Conservation (phyloP, 495 filamentous ascomycete species). For the Apodospora peruviana region DNA sequence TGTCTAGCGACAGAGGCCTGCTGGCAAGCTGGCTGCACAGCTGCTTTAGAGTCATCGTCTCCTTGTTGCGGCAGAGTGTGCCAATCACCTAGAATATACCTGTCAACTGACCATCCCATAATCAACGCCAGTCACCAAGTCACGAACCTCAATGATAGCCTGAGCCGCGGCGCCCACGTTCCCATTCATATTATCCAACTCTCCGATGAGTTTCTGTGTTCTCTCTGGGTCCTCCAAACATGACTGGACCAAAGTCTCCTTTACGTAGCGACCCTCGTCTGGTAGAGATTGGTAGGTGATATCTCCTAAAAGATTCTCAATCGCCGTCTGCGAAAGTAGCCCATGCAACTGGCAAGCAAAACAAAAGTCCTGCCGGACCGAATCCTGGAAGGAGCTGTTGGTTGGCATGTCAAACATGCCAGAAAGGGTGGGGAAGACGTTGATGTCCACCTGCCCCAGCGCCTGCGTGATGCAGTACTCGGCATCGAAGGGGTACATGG, state of each 20-base stretch:
- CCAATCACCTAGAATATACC: slow-evolving; percentile 56
- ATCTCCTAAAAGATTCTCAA: slow-evolving; percentile 77
- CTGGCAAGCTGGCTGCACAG: slow-evolving; percentile 76
- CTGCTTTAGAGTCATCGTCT: slow-evolving; percentile 84
- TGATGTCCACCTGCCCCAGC: slow-evolving; percentile 66
- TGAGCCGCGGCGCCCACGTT: slow-evolving; percentile 86
- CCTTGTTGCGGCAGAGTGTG: slow-evolving; percentile 71
- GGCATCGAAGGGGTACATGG: slow-evolving; percentile 59
- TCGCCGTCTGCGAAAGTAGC: slow-evolving; percentile 69
- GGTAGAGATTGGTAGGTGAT: slow-evolving; percentile 79
- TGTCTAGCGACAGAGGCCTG: slow-evolving; percentile 74
- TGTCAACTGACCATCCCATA: not conserved
- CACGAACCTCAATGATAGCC: slow-evolving; percentile 68
- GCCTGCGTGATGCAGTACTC: slow-evolving; percentile 79
- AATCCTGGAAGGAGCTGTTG: slow-evolving; percentile 68
- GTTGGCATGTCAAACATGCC: slow-evolving; percentile 71
- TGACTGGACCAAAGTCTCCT: slow-evolving; percentile 68
- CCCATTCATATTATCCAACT: slow-evolving; percentile 89
- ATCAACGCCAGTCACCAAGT: not conserved
- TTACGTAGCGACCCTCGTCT: slow-evolving; percentile 64
- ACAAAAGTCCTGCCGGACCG: slow-evolving; percentile 85
- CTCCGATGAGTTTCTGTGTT: slow-evolving; percentile 65
- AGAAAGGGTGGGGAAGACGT: slow-evolving; percentile 74
- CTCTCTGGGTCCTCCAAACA: slow-evolving; percentile 66
- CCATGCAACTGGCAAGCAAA: slow-evolving; percentile 85